A percentile compares a stretch with the other conserved stretches of the same genome.
phyloP scores from a whole-genome alignment of 192 early-diverging fungal species.

The Mortierella hygrophila region DNA sequence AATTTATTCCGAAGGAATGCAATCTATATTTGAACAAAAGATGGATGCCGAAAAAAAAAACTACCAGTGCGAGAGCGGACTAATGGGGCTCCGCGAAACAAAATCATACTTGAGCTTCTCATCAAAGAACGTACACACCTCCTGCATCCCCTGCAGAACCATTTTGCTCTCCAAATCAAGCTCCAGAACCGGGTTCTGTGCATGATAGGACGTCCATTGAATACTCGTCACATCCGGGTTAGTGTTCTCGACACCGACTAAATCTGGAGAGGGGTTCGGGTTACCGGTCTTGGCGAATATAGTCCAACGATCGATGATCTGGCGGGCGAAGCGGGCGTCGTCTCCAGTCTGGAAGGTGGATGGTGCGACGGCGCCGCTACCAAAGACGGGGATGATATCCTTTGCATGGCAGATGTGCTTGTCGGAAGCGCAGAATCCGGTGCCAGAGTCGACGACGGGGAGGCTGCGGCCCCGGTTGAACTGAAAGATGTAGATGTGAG shows the following conservation, averaged over 20 bases:
- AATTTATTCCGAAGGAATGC: background rate
- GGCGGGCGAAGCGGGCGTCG: slow-evolving; percentile 44
- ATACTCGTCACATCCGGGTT: slow-evolving; percentile 19
- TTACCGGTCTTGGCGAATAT: slow-evolving; percentile 52
- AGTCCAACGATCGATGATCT: slow-evolving; percentile 30
- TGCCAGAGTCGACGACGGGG: background rate
- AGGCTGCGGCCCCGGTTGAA: slow-evolving; percentile 29
- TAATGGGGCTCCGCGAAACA: background rate
- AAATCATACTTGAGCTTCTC: background rate
- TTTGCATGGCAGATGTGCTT: slow-evolving; percentile 22
- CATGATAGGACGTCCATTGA: slow-evolving; percentile 14
- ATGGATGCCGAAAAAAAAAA: background rate
- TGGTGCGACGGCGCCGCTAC: background rate
- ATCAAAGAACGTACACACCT: slow-evolving; percentile 4
- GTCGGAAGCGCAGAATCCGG: slow-evolving; percentile 2
- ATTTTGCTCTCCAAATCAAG: slow-evolving; percentile 15
- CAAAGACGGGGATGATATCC: slow-evolving; percentile 32
- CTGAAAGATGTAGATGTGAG: slow-evolving; percentile 16
- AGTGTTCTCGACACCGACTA: background rate
- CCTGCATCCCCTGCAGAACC: background rate
- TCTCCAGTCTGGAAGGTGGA: slow-evolving; percentile 10
- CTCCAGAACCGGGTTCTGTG: slow-evolving; percentile 14
- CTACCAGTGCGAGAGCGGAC: background rate
- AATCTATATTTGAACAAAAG: too few species aligned
- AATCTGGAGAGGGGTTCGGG: slow-evolving; percentile 25